Conservation (phyloP, 352 stramenopile genomes). For the Phytophthora syringae region DNA sequence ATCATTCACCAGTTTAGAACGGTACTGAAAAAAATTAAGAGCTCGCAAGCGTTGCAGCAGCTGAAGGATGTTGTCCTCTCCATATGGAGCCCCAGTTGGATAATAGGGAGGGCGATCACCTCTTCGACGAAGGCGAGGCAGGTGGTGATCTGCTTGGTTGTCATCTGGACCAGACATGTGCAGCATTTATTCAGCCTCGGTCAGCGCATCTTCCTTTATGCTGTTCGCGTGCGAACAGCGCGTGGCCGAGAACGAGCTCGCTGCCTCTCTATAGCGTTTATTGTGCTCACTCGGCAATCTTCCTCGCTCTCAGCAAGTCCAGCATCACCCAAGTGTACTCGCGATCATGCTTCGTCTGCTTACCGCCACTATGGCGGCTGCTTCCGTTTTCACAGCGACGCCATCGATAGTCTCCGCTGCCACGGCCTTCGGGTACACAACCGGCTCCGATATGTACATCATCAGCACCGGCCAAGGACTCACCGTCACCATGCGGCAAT, state of each 20-base stretch:
- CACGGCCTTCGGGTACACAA: constrained; percentile 42
- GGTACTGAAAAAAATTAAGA: too few relatives aligned
- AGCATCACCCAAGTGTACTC: background rate
- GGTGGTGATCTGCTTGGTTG: too few relatives aligned
- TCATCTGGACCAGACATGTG: background rate
- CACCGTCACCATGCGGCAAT: constrained; percentile 46
- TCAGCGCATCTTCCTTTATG: constrained; percentile 16
- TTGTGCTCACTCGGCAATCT: constrained; percentile 25
- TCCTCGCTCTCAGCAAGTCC: constrained; percentile 5
- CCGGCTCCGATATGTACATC: constrained; percentile 42
- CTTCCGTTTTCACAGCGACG: constrained; percentile 1
- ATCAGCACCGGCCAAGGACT: constrained; percentile 43
- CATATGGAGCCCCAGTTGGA: constrained; percentile 2
- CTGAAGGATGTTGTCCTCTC: constrained; percentile 7
- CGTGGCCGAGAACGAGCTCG: background rate
- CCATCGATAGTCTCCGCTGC: constrained; percentile 25
- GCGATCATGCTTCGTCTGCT: constrained; percentile 21
- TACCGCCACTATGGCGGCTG: constrained; percentile 1
- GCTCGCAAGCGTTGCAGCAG: background rate
- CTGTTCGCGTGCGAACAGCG: constrained; percentile 18
- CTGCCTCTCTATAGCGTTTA: background rate
- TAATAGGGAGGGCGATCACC: too few relatives aligned
- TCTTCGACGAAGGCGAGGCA: too few relatives aligned
- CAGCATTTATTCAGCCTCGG: background rate
- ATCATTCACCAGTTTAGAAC: background rate